Percentiles rank a stretch among this genome's conserved stretches.
phyloP scores from a whole-genome alignment of 2,329 filamentous ascomycete genomes.

The Ophiocordyceps camponoti-rufipedis region DNA sequence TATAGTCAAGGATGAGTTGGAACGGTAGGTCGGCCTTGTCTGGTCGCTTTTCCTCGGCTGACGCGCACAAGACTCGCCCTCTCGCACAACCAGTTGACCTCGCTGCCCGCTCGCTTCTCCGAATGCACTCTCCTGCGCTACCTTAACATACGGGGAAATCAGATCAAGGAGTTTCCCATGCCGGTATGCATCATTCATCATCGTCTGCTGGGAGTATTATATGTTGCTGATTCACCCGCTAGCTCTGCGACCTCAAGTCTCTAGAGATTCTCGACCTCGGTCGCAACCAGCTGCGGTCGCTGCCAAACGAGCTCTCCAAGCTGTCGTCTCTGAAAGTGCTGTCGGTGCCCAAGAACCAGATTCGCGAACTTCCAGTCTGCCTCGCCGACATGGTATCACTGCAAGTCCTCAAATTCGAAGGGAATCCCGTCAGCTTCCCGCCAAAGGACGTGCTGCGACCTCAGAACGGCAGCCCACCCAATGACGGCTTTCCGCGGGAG shows the following conservation, averaged over 20 bases:
- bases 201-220: neutral
- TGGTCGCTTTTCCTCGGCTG: conserved; percentile 3
- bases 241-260: conserved; percentile 74
- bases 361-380: conserved; percentile 67
- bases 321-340: conserved; percentile 78
- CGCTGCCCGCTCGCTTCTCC: conserved; percentile 52
- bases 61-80: conserved; percentile 44
- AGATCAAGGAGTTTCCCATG: conserved; percentile 44
- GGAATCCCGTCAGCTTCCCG: conserved; percentile 71
- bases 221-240: conserved; percentile 2
- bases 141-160: conserved; percentile 63
- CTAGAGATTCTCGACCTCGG: conserved; percentile 89
- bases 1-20: conserved; percentile 55
- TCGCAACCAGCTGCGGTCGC: conserved; percentile 60
- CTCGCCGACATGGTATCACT: conserved; percentile 80
- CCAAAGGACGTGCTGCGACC: conserved; percentile 50
- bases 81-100: conserved; percentile 59
- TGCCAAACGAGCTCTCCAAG: conserved; percentile 65
- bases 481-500: conserved; percentile 33
- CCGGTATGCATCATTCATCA: conserved; percentile 21
- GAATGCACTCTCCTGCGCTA: conserved; percentile 66
- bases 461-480: conserved; percentile 34
- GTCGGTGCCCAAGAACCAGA: conserved; percentile 71
- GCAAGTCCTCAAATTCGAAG: conserved; percentile 76
- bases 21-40: conserved; percentile 33